Percentiles rank a stretch among this genome's conserved stretches.
phyloP scores from a whole-genome alignment of 2,329 filamentous ascomycete species.

The Tolypocladium paradoxum region DNA sequence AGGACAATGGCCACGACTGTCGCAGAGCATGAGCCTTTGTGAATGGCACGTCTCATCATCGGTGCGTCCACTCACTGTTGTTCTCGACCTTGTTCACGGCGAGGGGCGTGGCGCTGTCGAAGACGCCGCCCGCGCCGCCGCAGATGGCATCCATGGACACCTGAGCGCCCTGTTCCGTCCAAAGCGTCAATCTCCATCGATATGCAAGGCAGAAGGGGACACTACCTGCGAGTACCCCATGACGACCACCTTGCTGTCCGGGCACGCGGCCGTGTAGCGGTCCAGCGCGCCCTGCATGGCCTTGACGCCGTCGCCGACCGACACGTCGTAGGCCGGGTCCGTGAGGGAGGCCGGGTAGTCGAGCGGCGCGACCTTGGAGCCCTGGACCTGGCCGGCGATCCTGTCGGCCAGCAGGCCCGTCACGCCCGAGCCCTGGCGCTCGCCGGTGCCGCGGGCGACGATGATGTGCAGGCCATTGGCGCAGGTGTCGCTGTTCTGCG shows the following conservation, averaged over 20 bases:
- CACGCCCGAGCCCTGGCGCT: conserved; percentile 21
- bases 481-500: conserved; percentile 17
- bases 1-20: conserved; percentile 28
- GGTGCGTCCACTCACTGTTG: conserved; percentile 17
- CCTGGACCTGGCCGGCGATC: conserved; percentile 21
- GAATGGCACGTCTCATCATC: background rate
- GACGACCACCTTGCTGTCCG: conserved; percentile 27
- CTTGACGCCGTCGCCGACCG: conserved; percentile 21
- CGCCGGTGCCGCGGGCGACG: conserved; percentile 26
- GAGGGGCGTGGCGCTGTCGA: conserved; percentile 16
- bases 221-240: conserved; percentile 31
- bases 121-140: conserved; percentile 19
- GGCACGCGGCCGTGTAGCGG: conserved; percentile 23
- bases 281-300: conserved; percentile 19
- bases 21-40: background rate
- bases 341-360: conserved; percentile 27
- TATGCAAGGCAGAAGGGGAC: background rate
- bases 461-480: conserved; percentile 27
- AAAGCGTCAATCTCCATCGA: background rate
- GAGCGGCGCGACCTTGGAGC: conserved; percentile 21
- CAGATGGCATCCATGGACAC: conserved; percentile 26
- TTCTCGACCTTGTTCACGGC: conserved; percentile 16
- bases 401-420: conserved; percentile 21
- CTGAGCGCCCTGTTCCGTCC: conserved; percentile 23
- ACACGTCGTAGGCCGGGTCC: conserved; percentile 21